Evolutionary conservation across 2,329 filamentous ascomycete species (phyloP), one percentile per base, ranked within the genome.

Genomic region (Penicillium sp.): DNA sequence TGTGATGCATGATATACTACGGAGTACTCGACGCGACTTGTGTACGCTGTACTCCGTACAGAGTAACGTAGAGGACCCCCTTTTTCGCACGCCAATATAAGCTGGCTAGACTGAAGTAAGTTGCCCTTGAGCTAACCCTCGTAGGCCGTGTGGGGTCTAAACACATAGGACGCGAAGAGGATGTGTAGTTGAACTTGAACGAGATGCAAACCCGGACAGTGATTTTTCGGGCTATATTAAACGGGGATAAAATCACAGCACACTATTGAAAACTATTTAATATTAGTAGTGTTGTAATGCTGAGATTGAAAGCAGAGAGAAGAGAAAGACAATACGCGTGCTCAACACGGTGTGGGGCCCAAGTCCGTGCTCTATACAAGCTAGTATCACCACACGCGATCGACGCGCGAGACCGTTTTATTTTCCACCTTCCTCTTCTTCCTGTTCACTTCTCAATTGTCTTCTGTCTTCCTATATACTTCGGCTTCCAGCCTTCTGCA

Each of bases 291-390:
- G 18, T 18, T 18, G 24, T 27, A 27, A 27, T 5, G 8, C 6
- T 8, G 31, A 10, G 4, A 34, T 34, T 11, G 9, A 34, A 7
- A 11, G 13, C 4, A 34, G 31, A 34, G 31, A 8, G 10, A 34
- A 34, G 24, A 34, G 31, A 13, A 34, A 34, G 31, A 34, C 10
- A 5, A 5, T 27, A 66, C 63, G 63, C 62, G 63, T 66, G 58
- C 63, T 61, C 53, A 64, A 64, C 62, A 62, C 60, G 58, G 16
- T 36, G 62, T 65, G 62, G 61, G 58, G 52, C 54, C 51, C 24
- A 46, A 43, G 63, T 65, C 63, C 61, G 63, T 65, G 63, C 63
- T 62, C 60, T 65, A 64, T 63, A 65, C 62, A 58, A 56, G 55
- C 62, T 62, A 64, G 52, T 52, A 58, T 61, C 51, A 59, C 58